Percentiles rank a stretch among this genome's conserved stretches.
Evolutionary conservation across 116 monocot species (phyloP).

Genomic region (Dioscorea cayenensis): DNA sequence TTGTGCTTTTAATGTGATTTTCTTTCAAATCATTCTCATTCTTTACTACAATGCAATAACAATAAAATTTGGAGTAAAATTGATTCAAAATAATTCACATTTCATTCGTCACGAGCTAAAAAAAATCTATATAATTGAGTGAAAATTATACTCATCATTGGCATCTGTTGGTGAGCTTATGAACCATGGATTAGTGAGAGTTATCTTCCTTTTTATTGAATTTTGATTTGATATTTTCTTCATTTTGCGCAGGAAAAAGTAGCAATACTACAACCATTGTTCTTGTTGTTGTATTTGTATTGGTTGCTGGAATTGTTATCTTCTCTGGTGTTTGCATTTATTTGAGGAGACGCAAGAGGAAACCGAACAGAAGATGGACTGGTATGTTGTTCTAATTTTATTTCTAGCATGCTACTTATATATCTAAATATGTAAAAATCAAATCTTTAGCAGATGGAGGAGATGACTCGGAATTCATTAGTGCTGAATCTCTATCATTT

Average conservation of each 20-base stretch:
- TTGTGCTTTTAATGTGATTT: too few relatives aligned
- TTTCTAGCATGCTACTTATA: neutral
- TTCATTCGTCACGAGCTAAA: too few relatives aligned
- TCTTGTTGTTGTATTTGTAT: neutral
- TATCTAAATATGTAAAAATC: neutral
- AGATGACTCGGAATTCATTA: neutral
- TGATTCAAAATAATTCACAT: too few relatives aligned
- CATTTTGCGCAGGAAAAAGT: neutral
- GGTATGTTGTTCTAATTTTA: neutral
- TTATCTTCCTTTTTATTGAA: neutral
- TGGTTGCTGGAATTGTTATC: neutral
- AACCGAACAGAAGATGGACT: neutral
- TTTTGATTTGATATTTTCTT: neutral
- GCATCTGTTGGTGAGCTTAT: neutral
- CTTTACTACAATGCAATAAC: too few relatives aligned
- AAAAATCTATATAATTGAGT: too few relatives aligned
- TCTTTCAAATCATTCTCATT: too few relatives aligned
- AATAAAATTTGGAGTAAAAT: too few relatives aligned
- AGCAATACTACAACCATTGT: neutral
- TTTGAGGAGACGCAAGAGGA: neutral
- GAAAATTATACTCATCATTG: neutral
- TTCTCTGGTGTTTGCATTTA: neutral
- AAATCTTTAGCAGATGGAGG: neutral
- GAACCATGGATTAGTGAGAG: neutral
- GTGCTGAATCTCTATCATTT: slow-evolving; percentile 2